Evolutionary conservation across 805 yeast genomes (phyloP).

Genomic region (Geotrichum ghanense): DNA sequence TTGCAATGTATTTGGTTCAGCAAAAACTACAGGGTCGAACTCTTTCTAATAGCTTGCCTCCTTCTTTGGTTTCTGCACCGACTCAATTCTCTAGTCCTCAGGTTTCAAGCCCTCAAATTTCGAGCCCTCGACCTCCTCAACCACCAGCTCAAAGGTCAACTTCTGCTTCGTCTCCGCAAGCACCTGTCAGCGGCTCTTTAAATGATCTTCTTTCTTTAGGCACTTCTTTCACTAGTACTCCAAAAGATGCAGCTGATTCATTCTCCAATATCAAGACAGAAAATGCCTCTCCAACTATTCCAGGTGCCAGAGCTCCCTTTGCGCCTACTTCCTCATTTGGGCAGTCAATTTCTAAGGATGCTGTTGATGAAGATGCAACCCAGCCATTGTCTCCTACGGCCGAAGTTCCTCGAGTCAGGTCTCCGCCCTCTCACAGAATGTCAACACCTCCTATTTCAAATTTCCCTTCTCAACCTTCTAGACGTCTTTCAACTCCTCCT

Average conservation of each 20-base stretch:
- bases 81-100: not conserved
- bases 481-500: conserved; percentile 20
- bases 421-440: not conserved
- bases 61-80: conserved; percentile 29
- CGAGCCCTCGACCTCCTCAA: no score
- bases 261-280: no score
- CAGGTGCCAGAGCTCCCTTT: not conserved
- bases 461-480: conserved; percentile 19
- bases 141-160: not conserved
- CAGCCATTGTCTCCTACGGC: not conserved
- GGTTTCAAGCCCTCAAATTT: not conserved
- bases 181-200: conserved; percentile 12
- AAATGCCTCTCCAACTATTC: not conserved
- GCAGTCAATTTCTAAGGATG: not conserved
- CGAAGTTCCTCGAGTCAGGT: not conserved
- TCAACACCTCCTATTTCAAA: not conserved
- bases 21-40: conserved; percentile 66
- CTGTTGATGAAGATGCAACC: not conserved
- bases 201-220: conserved; percentile 30
- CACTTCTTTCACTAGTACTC: conserved; percentile 39
- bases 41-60: conserved; percentile 72
- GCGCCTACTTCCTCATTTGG: not conserved
- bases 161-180: conserved; percentile 11
- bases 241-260: no score
- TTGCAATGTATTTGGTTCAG: conserved; percentile 89